phyloP scores from a whole-genome alignment of 257 asterid genomes.

The Datura wrightii region DNA sequence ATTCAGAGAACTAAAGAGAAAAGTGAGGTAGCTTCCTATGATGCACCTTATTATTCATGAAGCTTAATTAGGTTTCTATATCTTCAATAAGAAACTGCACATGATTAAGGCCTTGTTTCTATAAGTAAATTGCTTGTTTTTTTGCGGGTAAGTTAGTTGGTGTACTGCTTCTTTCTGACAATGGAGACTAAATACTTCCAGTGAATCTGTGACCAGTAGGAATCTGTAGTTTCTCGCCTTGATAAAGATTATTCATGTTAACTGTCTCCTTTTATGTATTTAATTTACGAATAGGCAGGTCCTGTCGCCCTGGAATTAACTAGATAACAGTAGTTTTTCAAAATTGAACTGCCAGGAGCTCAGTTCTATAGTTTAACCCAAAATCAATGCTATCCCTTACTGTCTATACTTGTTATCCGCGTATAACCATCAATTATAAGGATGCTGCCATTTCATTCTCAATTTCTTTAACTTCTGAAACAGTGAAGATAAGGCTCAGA shows the following conservation, averaged over 20 bases:
- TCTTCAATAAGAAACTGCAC: not conserved
- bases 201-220: not conserved
- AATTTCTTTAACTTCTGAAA: not conserved
- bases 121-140: not conserved
- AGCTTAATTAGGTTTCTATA: not conserved
- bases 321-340: not conserved
- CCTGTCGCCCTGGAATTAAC: not conserved
- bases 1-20: not conserved
- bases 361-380: not conserved
- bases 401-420: not conserved
- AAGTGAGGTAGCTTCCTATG: not conserved
- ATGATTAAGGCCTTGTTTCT: conserved; percentile 1
- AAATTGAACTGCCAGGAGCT: not conserved
- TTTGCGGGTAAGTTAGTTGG: not conserved
- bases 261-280: not conserved
- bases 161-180: not conserved
- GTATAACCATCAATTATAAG: not conserved
- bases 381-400: not conserved
- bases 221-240: not conserved
- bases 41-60: not conserved
- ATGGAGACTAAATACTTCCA: conserved; percentile 4
- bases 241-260: conserved; percentile 9
- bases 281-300: not conserved
- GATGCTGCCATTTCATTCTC: not conserved
- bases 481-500: not conserved